Evolutionary conservation across 768 basidiomycete genomes (phyloP), one percentile per base, ranked within the genome.

Genomic region (Xerocomus potaroensis): DNA sequence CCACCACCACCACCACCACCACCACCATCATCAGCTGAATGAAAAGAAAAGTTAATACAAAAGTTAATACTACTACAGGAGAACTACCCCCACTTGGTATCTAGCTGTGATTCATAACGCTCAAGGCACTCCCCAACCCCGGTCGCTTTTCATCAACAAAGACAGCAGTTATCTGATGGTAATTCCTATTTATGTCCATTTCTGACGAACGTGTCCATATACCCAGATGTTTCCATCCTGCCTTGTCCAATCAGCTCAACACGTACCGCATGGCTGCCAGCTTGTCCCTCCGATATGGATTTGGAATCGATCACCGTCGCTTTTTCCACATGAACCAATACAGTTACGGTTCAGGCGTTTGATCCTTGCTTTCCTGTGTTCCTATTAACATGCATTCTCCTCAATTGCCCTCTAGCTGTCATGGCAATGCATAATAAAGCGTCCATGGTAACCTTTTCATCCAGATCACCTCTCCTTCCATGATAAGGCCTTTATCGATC

Each of bases 191-290:
- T 55, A 46, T 51, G 57, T 26, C 9, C 24, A 8, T 49, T 37
- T 51, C 49, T 58, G 45, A 50, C 58, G 8, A 53, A 57, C 57
- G 31, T 48, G 38, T 54, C 54, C 60, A 62, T 61, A 61, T 54
- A 54, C 54, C 59, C 51, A 54, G 57, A 49, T 43, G 46, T 50
- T 37, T 8, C 22, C 16, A 34, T 36, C 35, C 5, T 10, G 7
- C 12, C n/a, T 14, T 8, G 32, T 31, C 44, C 55, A 48, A 29
- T 51, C 34, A 29, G 32, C 32, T 39, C 30, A 29, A 45, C 41
- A 45, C 41, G 35, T 19, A 39, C 50, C 51, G 50, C 57, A 53
- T 49, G 57, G 53, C 26, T 45, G 12, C 47, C 34, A 40, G 43
- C 44, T 29, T 30, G 44, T 53, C 32, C 51, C 47, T 43, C 46